Evolutionary conservation across 2,329 filamentous ascomycete species (phyloP), one percentile per base, ranked within the genome.

Genomic region (Fusarium kyushuense): DNA sequence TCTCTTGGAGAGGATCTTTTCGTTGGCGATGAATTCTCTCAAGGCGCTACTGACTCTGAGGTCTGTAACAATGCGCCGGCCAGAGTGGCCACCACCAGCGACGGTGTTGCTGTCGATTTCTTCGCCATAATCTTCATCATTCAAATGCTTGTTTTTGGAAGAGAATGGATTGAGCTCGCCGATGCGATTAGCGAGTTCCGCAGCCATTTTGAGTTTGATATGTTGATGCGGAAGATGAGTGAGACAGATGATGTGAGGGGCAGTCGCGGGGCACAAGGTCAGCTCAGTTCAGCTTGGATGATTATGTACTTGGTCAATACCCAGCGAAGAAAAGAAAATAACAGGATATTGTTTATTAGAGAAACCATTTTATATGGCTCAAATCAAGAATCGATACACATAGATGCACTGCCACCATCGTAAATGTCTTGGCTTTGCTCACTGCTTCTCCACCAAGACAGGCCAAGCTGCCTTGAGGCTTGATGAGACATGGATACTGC

Each of bases 41-140:
- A 91, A 75, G 0, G 87, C 85, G 62, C 82, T 80, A 78, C 88
- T 90, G 68, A 91, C 85, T 51, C 84, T 81, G 27, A 91, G 82
- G 56, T 86, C 80, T 41, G 83, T 81, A 63, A 85, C 85, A 14
- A 82, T 83, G 52, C 78, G 76, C 36, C 83, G 82, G n/a, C 79
- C 78, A 54, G 81, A 81, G 74, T 87, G 87, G 43, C 87, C 87
- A n/a, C 87, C 87, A 32, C 88, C 87, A 3, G 86, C 89, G 13
- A 90, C 79, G 38, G 81, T 84, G 58, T 76, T 72, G 48, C 65
- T 58, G 60, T 72, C 75, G 30, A 80, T 77, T 35, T 68, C 58
- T 21, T 77, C 78, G 48, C 78, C 78, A 7, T 71, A 58, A 56
- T 80, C 78, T 46, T 80, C 78, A 48, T 79, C 75, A 36, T 79